phyloP scores from a whole-genome alignment of 352 stramenopile genomes.

The Pythium sp. region DNA sequence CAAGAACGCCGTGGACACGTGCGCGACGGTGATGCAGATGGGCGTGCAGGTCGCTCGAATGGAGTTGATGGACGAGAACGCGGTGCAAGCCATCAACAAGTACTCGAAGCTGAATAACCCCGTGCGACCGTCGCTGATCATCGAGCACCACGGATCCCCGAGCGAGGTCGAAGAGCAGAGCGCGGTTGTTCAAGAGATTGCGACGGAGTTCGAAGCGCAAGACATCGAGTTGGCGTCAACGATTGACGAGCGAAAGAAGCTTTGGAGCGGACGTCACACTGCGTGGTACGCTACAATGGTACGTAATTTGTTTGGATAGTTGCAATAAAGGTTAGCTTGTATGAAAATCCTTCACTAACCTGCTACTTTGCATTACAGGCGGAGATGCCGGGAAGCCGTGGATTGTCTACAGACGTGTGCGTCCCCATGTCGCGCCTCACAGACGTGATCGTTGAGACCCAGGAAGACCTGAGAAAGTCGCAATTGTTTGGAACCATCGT shows the following conservation, averaged over 20 bases:
- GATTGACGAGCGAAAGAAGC: slow-evolving; percentile 74
- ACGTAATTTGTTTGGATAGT: slow-evolving; percentile 14
- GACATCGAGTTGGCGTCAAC: slow-evolving; percentile 78
- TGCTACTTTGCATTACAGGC: slow-evolving; percentile 27
- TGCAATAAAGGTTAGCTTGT: neutral
- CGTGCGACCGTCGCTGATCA: slow-evolving; percentile 90
- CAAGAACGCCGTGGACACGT: slow-evolving; percentile 80
- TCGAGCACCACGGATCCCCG: slow-evolving; percentile 90
- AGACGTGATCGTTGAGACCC: slow-evolving; percentile 92
- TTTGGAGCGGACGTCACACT: slow-evolving; percentile 81
- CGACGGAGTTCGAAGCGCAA: slow-evolving; percentile 76
- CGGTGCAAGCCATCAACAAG: slow-evolving; percentile 80
- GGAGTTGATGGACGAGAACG: slow-evolving; percentile 85
- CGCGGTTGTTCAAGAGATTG: slow-evolving; percentile 80
- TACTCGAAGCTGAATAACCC: slow-evolving; percentile 81
- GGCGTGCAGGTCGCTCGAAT: slow-evolving; percentile 84
- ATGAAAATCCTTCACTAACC: neutral
- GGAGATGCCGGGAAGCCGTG: slow-evolving; percentile 78
- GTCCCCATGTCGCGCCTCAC: slow-evolving; percentile 94
- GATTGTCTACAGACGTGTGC: slow-evolving; percentile 94
- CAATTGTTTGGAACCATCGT: slow-evolving; percentile 92
- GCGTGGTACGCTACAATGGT: slow-evolving; percentile 86
- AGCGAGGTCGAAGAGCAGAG: slow-evolving; percentile 89
- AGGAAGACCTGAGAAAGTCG: slow-evolving; percentile 86
- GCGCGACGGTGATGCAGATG: slow-evolving; percentile 86